phyloP scores from a whole-genome alignment of 2,329 filamentous ascomycete genomes.

The Colletotrichum costaricense region DNA sequence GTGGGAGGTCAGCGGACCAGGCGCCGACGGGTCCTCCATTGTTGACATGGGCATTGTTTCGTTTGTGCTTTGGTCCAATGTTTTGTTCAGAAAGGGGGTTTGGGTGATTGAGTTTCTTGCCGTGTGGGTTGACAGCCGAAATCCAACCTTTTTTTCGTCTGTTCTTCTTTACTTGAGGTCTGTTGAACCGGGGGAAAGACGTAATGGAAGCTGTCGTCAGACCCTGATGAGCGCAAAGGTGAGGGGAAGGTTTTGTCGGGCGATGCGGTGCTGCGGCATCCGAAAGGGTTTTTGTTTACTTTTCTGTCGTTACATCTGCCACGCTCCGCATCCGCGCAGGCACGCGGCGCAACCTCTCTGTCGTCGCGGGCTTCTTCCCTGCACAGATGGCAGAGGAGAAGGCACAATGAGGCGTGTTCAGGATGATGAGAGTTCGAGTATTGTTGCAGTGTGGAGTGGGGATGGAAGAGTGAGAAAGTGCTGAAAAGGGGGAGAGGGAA shows the following conservation, averaged over 20 bases:
- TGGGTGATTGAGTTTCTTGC: not conserved
- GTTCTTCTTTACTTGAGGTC: not conserved
- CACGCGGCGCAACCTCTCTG: constrained; percentile 8
- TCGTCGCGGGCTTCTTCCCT: constrained; percentile 28
- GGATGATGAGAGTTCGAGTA: not conserved
- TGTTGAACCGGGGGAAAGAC: not conserved
- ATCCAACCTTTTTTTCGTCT: not conserved
- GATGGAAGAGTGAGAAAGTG: not conserved
- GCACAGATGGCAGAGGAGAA: not conserved
- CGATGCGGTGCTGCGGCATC: constrained; percentile 13
- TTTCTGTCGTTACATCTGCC: constrained; percentile 14
- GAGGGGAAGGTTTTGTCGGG: not conserved
- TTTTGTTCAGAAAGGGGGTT: not conserved
- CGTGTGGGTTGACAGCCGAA: not conserved
- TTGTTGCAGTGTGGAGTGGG: not conserved
- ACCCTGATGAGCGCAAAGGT: not conserved
- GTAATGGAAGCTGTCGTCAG: not conserved
- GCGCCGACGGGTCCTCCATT: constrained; percentile 18
- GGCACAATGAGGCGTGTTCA: not conserved
- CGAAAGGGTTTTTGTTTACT: constrained; percentile 31
- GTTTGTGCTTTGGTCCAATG: not conserved
- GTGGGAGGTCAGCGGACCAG: constrained; percentile 36
- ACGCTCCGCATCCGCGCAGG: constrained; percentile 14
- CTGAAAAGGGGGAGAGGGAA: not conserved
- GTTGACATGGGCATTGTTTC: not conserved